Conservation (phyloP, 495 filamentous ascomycete species). For the Penicillium manginii region DNA sequence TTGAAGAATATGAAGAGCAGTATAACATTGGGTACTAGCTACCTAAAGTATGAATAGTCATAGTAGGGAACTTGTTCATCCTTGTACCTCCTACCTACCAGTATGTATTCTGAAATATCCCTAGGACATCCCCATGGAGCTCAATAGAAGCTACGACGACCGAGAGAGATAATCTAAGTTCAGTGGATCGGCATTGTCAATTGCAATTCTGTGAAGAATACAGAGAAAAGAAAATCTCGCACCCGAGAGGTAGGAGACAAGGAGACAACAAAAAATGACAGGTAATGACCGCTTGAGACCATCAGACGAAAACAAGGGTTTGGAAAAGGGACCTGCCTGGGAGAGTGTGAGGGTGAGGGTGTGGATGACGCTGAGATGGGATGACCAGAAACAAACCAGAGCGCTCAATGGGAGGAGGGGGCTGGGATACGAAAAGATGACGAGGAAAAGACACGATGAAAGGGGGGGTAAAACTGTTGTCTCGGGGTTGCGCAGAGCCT, state of each 20-base stretch:
- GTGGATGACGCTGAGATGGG: slow-evolving; percentile 27
- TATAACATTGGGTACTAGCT: too few species aligned
- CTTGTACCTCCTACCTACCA: too few species aligned
- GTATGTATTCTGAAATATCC: too few species aligned
- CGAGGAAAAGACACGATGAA: slow-evolving; percentile 6
- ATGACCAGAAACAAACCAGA: slow-evolving; percentile 30
- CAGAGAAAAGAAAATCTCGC: slow-evolving; percentile 19
- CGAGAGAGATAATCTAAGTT: neutral
- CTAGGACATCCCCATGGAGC: too few species aligned
- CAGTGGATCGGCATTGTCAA: slow-evolving; percentile 24
- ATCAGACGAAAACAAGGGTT: slow-evolving; percentile 25
- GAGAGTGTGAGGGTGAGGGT: slow-evolving; percentile 11
- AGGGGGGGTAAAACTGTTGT: slow-evolving; percentile 15
- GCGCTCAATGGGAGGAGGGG: slow-evolving; percentile 25
- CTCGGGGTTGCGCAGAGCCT: slow-evolving; percentile 17
- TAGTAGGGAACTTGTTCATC: neutral
- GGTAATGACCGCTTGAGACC: slow-evolving; percentile 32
- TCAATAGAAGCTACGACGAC: neutral
- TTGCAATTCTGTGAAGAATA: slow-evolving; percentile 26
- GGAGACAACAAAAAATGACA: slow-evolving; percentile 16
- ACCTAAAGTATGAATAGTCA: too few species aligned
- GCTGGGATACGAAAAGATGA: slow-evolving; percentile 12
- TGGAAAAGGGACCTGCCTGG: slow-evolving; percentile 29
- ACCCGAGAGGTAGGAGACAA: slow-evolving; percentile 10
- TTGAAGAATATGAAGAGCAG: too few species aligned